phyloP scores from a whole-genome alignment of 2,329 filamentous ascomycete species.

The Paecilomyces sp. region DNA sequence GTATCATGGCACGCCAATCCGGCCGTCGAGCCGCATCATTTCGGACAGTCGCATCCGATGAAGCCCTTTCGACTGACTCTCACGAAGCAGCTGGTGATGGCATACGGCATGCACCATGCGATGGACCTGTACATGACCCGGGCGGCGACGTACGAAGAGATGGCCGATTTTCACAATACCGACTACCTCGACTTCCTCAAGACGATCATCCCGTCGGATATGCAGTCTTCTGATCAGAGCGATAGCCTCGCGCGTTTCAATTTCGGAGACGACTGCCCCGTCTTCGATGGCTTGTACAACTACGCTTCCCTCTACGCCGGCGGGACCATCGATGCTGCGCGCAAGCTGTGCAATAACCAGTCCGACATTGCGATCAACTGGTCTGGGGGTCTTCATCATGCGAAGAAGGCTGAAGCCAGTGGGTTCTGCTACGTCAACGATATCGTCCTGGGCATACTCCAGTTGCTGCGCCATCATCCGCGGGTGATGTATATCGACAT shows the following conservation, averaged over 20 bases:
- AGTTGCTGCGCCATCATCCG: conserved; percentile 72
- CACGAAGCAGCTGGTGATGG: conserved; percentile 88
- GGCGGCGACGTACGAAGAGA: conserved; percentile 77
- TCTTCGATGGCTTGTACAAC: conserved; percentile 92
- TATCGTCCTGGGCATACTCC: conserved; percentile 87
- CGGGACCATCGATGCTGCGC: conserved; percentile 81
- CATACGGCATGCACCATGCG: conserved; percentile 90
- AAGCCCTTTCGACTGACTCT: conserved; percentile 96
- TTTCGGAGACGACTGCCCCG: conserved; percentile 86
- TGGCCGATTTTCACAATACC: conserved; percentile 75
- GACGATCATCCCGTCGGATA: conserved; percentile 62
- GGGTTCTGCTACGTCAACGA: conserved; percentile 99
- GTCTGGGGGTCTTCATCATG: conserved; percentile 94
- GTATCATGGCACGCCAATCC: conserved; percentile 96
- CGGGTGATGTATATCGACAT: conserved; percentile 94
- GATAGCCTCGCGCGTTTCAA: conserved; percentile 63
- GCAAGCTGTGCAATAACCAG: conserved; percentile 77
- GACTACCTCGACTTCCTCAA: conserved; percentile 89
- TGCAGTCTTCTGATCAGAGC: conserved; percentile 57
- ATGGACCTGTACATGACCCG: conserved; percentile 92
- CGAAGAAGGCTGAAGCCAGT: conserved; percentile 86
- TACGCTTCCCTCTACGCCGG: conserved; percentile 94
- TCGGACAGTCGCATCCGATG: conserved; percentile 96
- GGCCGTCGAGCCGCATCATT: conserved; percentile 92
- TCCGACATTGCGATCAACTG: conserved; percentile 96